These are phyloP conservation scores for Falciphora oryzae DNA, from an alignment of 2,329 filamentous ascomycete genomes.

Conservation along the genomic window DNA sequence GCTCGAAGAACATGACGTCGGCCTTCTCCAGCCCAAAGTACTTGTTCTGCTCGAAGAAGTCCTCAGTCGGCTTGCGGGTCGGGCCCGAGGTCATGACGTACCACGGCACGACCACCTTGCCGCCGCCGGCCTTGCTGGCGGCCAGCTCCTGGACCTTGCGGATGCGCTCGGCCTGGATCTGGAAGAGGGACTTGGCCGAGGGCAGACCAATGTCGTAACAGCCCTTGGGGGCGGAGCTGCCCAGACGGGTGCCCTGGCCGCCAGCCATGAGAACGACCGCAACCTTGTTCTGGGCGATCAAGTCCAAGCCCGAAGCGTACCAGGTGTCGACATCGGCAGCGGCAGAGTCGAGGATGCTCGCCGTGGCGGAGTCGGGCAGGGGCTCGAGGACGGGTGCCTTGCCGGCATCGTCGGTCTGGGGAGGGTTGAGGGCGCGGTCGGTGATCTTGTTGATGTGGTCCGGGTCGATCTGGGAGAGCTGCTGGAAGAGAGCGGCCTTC, in stretches of 20 bases:
- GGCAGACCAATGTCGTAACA: constrained; percentile 96
- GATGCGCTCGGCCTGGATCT: constrained; percentile 95
- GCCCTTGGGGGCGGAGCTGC: constrained; percentile 92
- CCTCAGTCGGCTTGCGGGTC: constrained; percentile 84
- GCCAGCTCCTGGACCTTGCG: constrained; percentile 78
- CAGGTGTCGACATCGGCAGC: constrained; percentile 72
- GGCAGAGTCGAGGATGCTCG: constrained; percentile 87
- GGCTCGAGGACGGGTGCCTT: constrained; percentile 64
- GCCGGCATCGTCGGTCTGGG: constrained; percentile 49
- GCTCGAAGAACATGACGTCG: constrained; percentile 91
- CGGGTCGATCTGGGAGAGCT: constrained; percentile 78
- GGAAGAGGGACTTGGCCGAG: constrained; percentile 90
- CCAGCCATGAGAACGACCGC: constrained; percentile 94
- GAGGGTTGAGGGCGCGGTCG: constrained; percentile 73
- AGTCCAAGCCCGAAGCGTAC: constrained; percentile 78
- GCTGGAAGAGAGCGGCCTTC: constrained; percentile 72
- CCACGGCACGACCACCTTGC: constrained; percentile 73
- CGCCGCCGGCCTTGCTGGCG: constrained; percentile 55
- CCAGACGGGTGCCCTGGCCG: constrained; percentile 89
- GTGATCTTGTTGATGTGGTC: constrained; percentile 82
- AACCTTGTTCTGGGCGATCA: constrained; percentile 70
- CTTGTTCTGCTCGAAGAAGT: constrained; percentile 82
- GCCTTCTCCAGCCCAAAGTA: constrained; percentile 85
- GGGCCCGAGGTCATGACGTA: constrained; percentile 99
- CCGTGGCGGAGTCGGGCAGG: constrained; percentile 77